Percentiles rank a stretch among this genome's conserved stretches.
Evolutionary conservation across 176 grass and related monocot species (phyloP).

Genomic region (Musa troglodytarum): DNA sequence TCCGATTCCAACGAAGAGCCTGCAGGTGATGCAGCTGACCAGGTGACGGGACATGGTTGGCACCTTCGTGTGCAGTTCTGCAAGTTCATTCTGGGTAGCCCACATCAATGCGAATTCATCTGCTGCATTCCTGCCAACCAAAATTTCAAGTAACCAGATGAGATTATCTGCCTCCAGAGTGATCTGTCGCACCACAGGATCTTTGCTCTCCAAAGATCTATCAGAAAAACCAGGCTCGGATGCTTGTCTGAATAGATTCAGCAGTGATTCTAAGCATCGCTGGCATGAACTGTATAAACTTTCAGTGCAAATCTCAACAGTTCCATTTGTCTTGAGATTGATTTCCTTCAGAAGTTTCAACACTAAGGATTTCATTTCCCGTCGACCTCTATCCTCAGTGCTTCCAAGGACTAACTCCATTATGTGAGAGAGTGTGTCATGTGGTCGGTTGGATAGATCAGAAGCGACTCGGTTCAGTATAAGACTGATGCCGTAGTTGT

Average conservation of each 20-base stretch:
- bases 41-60: slow-evolving; percentile 35
- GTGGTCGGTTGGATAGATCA: slow-evolving; percentile 33
- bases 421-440: slow-evolving; percentile 45
- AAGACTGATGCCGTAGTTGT: slow-evolving; percentile 34
- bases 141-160: slow-evolving; percentile 71
- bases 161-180: slow-evolving; percentile 66
- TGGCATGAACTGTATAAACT: slow-evolving; percentile 44
- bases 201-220: slow-evolving; percentile 18
- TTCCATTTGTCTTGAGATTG: slow-evolving; percentile 31
- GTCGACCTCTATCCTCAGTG: slow-evolving; percentile 51
- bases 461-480: slow-evolving; percentile 59
- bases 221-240: slow-evolving; percentile 32
- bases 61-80: slow-evolving; percentile 39
- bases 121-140: slow-evolving; percentile 35
- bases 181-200: slow-evolving; percentile 33
- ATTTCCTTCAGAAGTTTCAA: slow-evolving; percentile 69
- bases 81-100: slow-evolving; percentile 50
- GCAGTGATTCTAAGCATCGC: slow-evolving; percentile 47
- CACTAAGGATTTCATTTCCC: slow-evolving; percentile 77
- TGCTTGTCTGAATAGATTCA: slow-evolving; percentile 33
- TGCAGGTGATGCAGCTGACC: slow-evolving; percentile 53
- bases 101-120: slow-evolving; percentile 64
- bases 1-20: slow-evolving; percentile 78
- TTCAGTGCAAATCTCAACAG: slow-evolving; percentile 40
- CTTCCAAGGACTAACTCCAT: slow-evolving; percentile 70